phyloP scores from a whole-genome alignment of 2,329 filamentous ascomycete genomes.

The Paraphaeosphaeria minitans region DNA sequence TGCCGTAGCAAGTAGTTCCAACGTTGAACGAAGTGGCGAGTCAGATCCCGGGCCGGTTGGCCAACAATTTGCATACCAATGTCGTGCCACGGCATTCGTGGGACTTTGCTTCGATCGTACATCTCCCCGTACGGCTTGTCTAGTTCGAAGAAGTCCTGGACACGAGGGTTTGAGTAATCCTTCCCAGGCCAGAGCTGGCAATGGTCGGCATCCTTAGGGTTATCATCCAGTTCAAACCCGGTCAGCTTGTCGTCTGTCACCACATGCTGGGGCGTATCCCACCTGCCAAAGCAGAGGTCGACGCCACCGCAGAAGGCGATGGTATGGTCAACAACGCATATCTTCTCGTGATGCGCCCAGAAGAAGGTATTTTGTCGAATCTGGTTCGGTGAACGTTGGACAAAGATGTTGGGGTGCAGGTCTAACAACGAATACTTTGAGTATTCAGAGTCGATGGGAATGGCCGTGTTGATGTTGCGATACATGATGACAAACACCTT shows the following conservation, averaged over 20 bases:
- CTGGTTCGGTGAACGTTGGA: conserved; percentile 95
- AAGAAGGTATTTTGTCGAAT: conserved; percentile 99
- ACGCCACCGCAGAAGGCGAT: conserved; percentile 95
- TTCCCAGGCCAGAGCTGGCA: conserved; percentile 97
- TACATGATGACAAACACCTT: conserved; percentile 99
- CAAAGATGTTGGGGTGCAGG: conserved; percentile 93
- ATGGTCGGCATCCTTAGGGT: conserved; percentile 87
- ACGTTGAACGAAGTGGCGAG: conserved; percentile 93
- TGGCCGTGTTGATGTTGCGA: conserved; percentile 93
- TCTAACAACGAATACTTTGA: conserved; percentile 96
- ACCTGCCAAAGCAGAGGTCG: conserved; percentile 94
- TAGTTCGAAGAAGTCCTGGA: conserved; percentile 92
- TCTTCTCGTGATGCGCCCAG: conserved; percentile 97
- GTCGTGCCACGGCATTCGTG: conserved; percentile 98
- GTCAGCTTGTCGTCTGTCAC: conserved; percentile 93
- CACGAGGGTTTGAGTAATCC: conserved; percentile 95
- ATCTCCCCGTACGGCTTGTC: conserved; percentile 98
- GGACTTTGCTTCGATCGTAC: conserved; percentile 89
- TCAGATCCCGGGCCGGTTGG: conserved; percentile 91
- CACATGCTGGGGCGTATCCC: conserved; percentile 93
- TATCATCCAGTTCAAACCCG: conserved; percentile 78
- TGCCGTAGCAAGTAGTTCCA: conserved; percentile 98
- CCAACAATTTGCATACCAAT: conserved; percentile 97
- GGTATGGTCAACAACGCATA: conserved; percentile 95
- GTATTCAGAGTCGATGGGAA: conserved; percentile 97